Evolutionary conservation across 441 rosid genomes (phyloP).

Genomic region (Erysimum cheiri): DNA sequence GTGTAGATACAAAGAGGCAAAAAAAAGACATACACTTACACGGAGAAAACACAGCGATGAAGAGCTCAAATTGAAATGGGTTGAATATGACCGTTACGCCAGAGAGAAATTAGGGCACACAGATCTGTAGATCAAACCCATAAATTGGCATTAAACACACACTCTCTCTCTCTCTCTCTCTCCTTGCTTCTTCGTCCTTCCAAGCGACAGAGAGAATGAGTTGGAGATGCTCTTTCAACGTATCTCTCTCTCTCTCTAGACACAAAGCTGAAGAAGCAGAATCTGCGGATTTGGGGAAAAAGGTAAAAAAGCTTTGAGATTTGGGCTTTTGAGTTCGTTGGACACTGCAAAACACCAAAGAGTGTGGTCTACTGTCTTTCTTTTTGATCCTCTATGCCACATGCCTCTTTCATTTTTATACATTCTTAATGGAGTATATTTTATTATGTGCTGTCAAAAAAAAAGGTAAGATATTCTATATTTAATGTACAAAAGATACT

Average conservation of each 20-base stretch:
- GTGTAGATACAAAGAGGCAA: too few relatives aligned
- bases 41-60: not conserved
- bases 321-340: conserved; percentile 41
- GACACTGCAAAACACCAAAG: conserved; percentile 34
- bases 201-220: conserved; percentile 33
- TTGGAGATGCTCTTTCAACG: not conserved
- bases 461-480: too few relatives aligned
- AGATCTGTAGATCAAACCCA: conserved; percentile 28
- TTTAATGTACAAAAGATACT: too few relatives aligned
- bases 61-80: not conserved
- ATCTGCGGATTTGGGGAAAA: conserved; percentile 12
- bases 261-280: conserved; percentile 27
- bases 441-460: too few relatives aligned
- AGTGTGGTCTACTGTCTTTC: conserved; percentile 38
- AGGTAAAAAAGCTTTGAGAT: conserved; percentile 27
- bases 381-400: conserved; percentile 34
- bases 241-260: not conserved
- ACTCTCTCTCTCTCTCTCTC: not conserved
- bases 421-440: too few relatives aligned
- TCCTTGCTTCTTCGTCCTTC: not conserved
- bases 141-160: conserved; percentile 21
- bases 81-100: conserved; percentile 49
- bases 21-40: not conserved
- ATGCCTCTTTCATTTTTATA: not conserved
- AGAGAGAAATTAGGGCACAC: conserved; percentile 34